Base-by-base conservation (phyloP, 108 stramenopile genomes). In the Cyclotella choctawhatcheeana region DNA sequence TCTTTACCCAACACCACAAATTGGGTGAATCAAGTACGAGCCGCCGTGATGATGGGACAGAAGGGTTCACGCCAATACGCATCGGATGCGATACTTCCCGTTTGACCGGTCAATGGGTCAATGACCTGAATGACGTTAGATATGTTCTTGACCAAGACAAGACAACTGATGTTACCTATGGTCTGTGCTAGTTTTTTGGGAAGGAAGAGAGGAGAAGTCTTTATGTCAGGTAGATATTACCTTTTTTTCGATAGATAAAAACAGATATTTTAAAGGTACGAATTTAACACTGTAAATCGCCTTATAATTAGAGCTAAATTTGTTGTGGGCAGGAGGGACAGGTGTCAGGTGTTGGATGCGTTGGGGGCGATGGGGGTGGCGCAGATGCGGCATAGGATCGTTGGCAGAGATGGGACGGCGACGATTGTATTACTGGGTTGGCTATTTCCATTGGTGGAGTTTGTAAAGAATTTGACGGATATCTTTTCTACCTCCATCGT, bases 191-290 rank as follows among this genome's bases (percentile, higher is more conserved):
- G 71, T 30, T 80, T 87, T 29, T 77, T 85, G 5, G 98, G 98
- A 6, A 99, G 89, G 64, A 91, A 89, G 47, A 99, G 86, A 10
- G 98, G 83, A 79, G n/a, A 99, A 98, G 71, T 99, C 99, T 79
- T 97, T 98, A 86, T 98, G 99, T 0, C 98, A 69, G 18, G 97
- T 97, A 61, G 89, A 94, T 61, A 99, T 96, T 73, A 97, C 97
- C 4, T 98, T 95, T 40, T 88, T 70, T 58, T 84, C 90, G n/a
- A 97, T 99, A 85, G 97, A 97, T 80, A n/a, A n/a, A n/a, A n/a
- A n/a, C n/a, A n/a, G n/a, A n/a, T n/a, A n/a, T n/a, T n/a, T n/a
- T n/a, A n/a, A n/a, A n/a, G n/a, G n/a, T n/a, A n/a, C n/a, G n/a
- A n/a, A n/a, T n/a, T n/a, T n/a, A n/a, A n/a, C n/a, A n/a, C n/a